Conservation (phyloP, 2,329 filamentous ascomycete species). For the Tetracladium maxilliforme region DNA sequence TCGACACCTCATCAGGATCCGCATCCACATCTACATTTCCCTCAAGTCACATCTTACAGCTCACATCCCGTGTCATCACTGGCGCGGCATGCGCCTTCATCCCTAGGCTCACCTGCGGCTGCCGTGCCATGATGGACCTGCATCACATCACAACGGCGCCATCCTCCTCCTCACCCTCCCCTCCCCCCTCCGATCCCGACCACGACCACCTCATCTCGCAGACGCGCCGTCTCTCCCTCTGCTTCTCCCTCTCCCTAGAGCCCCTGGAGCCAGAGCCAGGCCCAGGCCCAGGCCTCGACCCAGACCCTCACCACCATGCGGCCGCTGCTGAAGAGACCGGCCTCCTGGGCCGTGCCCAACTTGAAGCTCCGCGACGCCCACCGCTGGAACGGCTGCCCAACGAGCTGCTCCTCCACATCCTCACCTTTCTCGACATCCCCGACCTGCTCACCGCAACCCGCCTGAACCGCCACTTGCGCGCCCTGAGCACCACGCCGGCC, state of each 20-base stretch:
- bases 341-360: too few relatives aligned
- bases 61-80: too few relatives aligned
- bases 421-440: conserved; percentile 27
- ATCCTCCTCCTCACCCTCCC: conserved; percentile 5
- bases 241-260: conserved; percentile 1
- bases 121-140: conserved; percentile 2
- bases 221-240: conserved; percentile 1
- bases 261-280: too few relatives aligned
- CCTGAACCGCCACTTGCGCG: conserved; percentile 41
- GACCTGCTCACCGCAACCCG: conserved; percentile 25
- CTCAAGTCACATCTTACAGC: too few relatives aligned
- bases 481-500: conserved; percentile 47
- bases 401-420: conserved; percentile 26
- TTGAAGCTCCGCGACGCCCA: too few relatives aligned
- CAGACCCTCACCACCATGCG: too few relatives aligned
- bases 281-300: too few relatives aligned
- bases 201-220: conserved; percentile 1
- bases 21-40: too few relatives aligned
- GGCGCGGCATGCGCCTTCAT: too few relatives aligned
- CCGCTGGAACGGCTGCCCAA: conserved; percentile 15
- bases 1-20: too few relatives aligned
- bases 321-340: too few relatives aligned
- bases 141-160: conserved; percentile 2
- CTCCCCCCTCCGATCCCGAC: conserved; percentile 2
- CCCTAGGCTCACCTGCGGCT: too few relatives aligned